A percentile compares a stretch with the other conserved stretches of the same genome.
Evolutionary conservation across 164 flowering plant genomes (phyloP).

Genomic region (Taxillus chinensis): DNA sequence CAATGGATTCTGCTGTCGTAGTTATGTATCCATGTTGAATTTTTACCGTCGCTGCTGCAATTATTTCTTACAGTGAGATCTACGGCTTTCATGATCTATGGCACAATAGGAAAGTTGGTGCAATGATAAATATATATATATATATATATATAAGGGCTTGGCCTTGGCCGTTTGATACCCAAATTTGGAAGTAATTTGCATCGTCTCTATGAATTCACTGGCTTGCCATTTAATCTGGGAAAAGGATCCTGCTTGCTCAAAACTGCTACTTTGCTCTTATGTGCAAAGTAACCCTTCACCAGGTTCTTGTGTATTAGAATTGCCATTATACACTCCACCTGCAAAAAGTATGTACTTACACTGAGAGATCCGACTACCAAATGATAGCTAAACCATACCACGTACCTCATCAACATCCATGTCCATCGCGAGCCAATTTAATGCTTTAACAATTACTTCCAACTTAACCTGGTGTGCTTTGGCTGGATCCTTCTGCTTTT

Average conservation of each 20-base stretch:
- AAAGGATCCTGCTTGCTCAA: conserved; percentile 97
- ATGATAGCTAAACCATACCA: neutral
- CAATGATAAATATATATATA: no score
- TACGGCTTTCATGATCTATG: no score
- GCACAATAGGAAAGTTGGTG: no score
- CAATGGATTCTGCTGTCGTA: no score
- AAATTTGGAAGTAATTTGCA: no score
- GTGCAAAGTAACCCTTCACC: conserved; percentile 93
- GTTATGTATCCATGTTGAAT: no score
- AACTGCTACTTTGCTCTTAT: conserved; percentile 93
- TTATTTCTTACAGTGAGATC: no score
- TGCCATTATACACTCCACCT: conserved; percentile 95
- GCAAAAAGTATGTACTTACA: conserved; percentile 9
- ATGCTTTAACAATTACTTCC: conserved; percentile 83
- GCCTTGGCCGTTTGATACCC: neutral
- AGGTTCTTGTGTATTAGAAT: conserved; percentile 87
- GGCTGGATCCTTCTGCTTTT: conserved; percentile 79
- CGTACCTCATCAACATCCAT: conserved; percentile 94
- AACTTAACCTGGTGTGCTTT: conserved; percentile 92
- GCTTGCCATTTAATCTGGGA: conserved; percentile 76
- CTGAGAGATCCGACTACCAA: neutral
- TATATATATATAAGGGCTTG: neutral
- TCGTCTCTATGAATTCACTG: conserved; percentile 43
- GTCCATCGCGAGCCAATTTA: conserved; percentile 90
- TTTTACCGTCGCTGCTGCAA: no score